Evolutionary conservation across 805 yeast genomes (phyloP), one percentile per base, ranked within the genome.

Genomic region (Candida parachauliodes): DNA sequence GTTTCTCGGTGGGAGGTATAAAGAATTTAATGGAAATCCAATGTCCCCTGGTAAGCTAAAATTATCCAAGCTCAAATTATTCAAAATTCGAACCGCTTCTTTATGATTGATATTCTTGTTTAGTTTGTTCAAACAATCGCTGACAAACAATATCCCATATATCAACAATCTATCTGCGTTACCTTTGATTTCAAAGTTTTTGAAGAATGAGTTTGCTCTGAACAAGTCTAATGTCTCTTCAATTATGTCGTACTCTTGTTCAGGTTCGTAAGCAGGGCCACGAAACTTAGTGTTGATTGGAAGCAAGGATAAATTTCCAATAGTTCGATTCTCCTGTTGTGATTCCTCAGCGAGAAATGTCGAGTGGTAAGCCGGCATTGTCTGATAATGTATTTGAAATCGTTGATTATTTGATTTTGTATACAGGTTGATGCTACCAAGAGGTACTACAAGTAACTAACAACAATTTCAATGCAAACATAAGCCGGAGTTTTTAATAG

Each of bases 131-230:
- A 93, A 70, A 62, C 96, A 87, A 54, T 88, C 95, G 34, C 94
- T 85, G 24, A 87, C 79, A 59, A 77, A 93, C 42, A 93, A 68
- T 38, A 93, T 93, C 15, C 98, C 99, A 59, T 93, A 93, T 50
- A 94, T 89, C 42, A 93, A 70, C 8, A 91, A 76, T 48, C 99
- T 75, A 59, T 93, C 99, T 3, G 96, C 83, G 16, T 95, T 85
- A 9, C 96, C 96, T 60, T 88, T 88, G 67, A 93, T 89, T 65
- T 93, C 98, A 59, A 93, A 93, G 70, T 93, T 93, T 59, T 86
- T 84, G 76, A 93, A 93, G 65, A 93, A 91, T 9, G 96, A 85
- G 62, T 93, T 93, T 51, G 97, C 96, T 48, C 98, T 74, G 64
- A 93, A 93, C 39, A 93, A 72, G 61, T 93, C 98, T 38, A 93